Conservation (phyloP, 2,329 filamentous ascomycete genomes). For the Cercospora sp. region DNA sequence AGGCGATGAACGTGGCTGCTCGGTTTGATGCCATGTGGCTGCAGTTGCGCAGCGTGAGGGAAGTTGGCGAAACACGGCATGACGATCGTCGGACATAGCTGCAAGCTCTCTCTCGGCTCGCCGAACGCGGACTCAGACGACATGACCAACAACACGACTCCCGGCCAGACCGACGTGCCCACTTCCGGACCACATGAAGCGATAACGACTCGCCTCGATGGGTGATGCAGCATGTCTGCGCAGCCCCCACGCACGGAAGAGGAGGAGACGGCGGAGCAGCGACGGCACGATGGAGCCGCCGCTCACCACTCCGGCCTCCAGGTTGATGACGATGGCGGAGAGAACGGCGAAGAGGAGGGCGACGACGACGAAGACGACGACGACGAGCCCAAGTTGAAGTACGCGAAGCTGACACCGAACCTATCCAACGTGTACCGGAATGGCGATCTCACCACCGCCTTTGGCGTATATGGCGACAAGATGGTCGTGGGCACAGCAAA, state of each 20-base stretch:
- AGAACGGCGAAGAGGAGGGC: conserved; percentile 39
- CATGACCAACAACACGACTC: conserved; percentile 10
- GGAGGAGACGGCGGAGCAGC: conserved; percentile 21
- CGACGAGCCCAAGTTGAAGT: conserved; percentile 92
- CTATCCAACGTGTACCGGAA: conserved; percentile 75
- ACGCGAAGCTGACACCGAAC: conserved; percentile 79
- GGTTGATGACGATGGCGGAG: conserved; percentile 31
- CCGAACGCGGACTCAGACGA: conserved; percentile 9
- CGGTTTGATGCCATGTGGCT: conserved; percentile 9
- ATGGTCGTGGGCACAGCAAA: conserved; percentile 97
- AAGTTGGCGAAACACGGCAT: background rate
- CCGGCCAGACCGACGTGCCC: background rate
- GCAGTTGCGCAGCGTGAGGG: background rate
- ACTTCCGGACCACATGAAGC: conserved; percentile 2
- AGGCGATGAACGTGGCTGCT: conserved; percentile 36
- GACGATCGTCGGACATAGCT: background rate
- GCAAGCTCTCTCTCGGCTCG: background rate
- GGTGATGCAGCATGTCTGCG: conserved; percentile 41
- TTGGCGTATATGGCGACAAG: conserved; percentile 90
- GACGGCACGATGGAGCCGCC: conserved; percentile 7
- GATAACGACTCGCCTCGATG: conserved; percentile 19
- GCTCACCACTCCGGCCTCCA: conserved; percentile 15
- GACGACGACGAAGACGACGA: conserved; percentile 78
- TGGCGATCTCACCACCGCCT: conserved; percentile 89
- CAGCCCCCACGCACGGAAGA: conserved; percentile 30